Base-by-base conservation (phyloP, 495 filamentous ascomycete species). In the Daldinia caldariorum region DNA sequence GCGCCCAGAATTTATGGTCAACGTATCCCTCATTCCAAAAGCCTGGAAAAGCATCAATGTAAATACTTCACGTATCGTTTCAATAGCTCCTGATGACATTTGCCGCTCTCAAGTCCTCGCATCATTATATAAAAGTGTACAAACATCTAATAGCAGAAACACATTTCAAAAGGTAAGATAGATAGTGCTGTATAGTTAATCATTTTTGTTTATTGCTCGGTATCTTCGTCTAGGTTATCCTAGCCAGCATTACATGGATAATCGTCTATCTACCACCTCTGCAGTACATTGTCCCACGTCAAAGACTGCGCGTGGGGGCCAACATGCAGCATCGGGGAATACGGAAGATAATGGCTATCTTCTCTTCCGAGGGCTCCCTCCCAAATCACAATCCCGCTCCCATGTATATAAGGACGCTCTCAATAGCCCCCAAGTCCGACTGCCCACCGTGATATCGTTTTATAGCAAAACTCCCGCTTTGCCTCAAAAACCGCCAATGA, bases 391-490 rank as follows among this genome's bases (percentile, higher is more conserved):
- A 69, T 63, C 56, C 70, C 45, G 39, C 67, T 64, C 34, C 55
- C 74, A 61, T 63, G 18, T 65, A 64, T 60, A 56, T 39, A 26
- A 74, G 49, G 60, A 66, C 65, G 67, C 72, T 69, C 49, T 63
- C 59, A 32, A 53, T 51, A 65, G 62, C 69, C 69, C 72, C 61
- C 62, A 69, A 69, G 64, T 60, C 75, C 67, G 22, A 63, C 69
- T 69, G 31, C 59, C 72, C 57, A 55, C 67, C 59, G 26, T 73
- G 55, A 74, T 70, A 72, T 66, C 70, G 61, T 61, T 72, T 72
- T 57, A 43, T 61, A 73, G 53, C 13, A 53, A 49, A 74, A 77
- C 73, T 73, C 75, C 67, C 26, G 29, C 14, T 47, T 64, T 66
- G 66, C 51, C 59, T 71, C 58, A 60, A 55, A 71, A 71, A 58